Evolutionary conservation across 202 grass and related monocot genomes (phyloP), one percentile per base, ranked within the genome.

Genomic region (Schoenoplectus tabernaemontani): DNA sequence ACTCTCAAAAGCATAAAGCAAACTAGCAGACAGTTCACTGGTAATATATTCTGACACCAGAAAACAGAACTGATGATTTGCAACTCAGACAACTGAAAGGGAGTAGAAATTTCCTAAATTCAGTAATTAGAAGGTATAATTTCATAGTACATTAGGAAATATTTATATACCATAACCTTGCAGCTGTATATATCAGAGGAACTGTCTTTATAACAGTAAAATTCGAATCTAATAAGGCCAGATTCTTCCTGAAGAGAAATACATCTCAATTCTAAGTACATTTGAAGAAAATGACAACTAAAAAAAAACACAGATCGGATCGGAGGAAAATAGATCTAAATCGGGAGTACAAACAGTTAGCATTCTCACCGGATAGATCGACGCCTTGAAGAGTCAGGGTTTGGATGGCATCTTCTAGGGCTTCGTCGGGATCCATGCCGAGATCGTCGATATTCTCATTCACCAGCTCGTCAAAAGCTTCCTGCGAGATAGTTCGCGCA

Each of bases 391-490:
- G 91, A 48, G 86, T 86, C 28, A 97, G 86, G 78, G 89, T 92
- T 7, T 97, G 89, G 34, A 97, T 80, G 58, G 94, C 91, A 79
- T 97, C 95, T 10, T 92, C 84, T 26, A 97, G 87, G 78, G 91
- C 95, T 74, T 97, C 89, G 23, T 92, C 86, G 28, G 95, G 81
- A 48, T 97, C 95, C 95, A 97, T 97, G 51, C 87, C 95, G 77
- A 97, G 95, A 77, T 94, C 91, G 22, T 97, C 87, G 86, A 97
- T 92, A 81, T 97, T 97, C 91, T 97, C 95, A 74, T 79, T 69
- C 42, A 94, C 91, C 84, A 94, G 78, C 65, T 86, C 83, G 59
- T 97, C 91, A 77, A 97, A 97, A 69, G 91, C 89, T 66, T 92
- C 86, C 86, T 94, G 95, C 11, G 89, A 94, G 89, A 97, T 94